These are phyloP conservation scores for Verticillium zaregamsianum DNA, from an alignment of 2,329 filamentous ascomycete genomes.

Conservation along the genomic window DNA sequence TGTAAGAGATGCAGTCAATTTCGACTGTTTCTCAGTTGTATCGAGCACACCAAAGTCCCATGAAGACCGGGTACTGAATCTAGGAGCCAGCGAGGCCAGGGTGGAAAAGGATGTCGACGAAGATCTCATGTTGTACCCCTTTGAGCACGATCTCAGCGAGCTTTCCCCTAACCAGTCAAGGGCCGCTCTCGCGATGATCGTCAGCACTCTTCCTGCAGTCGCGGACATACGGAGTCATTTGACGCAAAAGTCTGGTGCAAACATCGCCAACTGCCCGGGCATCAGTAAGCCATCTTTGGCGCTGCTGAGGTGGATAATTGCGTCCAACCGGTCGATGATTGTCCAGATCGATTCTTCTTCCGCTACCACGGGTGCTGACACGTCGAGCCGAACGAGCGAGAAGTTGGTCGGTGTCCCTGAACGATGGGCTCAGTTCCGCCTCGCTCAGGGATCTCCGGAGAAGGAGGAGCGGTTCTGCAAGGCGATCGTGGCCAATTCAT, in stretches of 20 bases:
- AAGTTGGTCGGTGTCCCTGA: constrained; percentile 58
- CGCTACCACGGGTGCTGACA: background rate
- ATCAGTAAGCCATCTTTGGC: constrained; percentile 64
- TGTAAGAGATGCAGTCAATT: background rate
- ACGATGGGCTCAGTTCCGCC: constrained; percentile 74
- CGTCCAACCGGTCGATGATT: constrained; percentile 85
- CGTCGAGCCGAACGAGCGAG: constrained; percentile 30
- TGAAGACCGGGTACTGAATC: too few species aligned
- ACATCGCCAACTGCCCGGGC: constrained; percentile 41
- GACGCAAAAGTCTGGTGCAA: constrained; percentile 27
- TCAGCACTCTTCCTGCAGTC: constrained; percentile 60
- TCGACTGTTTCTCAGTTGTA: background rate
- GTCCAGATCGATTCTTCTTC: constrained; percentile 59
- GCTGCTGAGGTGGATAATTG: constrained; percentile 81
- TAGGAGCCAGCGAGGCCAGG: background rate
- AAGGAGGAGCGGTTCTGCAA: constrained; percentile 73
- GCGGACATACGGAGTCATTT: constrained; percentile 50
- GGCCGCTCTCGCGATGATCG: constrained; percentile 43
- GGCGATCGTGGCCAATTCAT: constrained; percentile 47
- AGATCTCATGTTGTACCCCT: constrained; percentile 28
- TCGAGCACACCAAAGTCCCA: background rate
- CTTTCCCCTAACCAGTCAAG: constrained; percentile 42
- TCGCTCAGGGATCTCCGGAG: constrained; percentile 83
- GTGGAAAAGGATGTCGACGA: background rate
- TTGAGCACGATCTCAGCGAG: constrained; percentile 54